Base-by-base conservation (phyloP, 192 early-diverging fungal species). In the Linnemannia exigua region DNA sequence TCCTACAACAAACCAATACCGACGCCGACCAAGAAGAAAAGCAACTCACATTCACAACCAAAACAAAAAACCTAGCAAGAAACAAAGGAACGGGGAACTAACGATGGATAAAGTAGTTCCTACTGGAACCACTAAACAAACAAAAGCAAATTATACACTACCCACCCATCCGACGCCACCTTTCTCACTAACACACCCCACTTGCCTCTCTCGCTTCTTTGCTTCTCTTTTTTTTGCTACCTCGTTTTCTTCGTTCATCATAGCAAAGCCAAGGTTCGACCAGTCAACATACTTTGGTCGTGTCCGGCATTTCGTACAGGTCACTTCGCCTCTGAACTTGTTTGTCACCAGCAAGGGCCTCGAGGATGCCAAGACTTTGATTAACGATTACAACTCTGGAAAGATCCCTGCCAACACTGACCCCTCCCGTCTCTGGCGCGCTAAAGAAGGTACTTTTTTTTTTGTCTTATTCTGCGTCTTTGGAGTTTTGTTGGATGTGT, bases 281-380 rank as follows among this genome's bases (percentile, higher is more conserved):
- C 95, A 94, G 75, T 88, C 88, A 28, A 95, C 92, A 0, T 97
- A 97, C 83, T 82, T 89, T 52, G 96, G 96, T 35, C 90, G 96
- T 33, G 88, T 97, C 51, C 70, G 89, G 61, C 95, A 96, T 78
- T 97, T 97, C 84, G 88, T 94, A 20, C 90, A 93, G 71, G 70
- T 97, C 17, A 96, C 95, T 15, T 90, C 95, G 83, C 94, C 93
- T 33, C 90, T 92, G 72, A 96, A 93, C 76, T 87, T 96, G 54
- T 78, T 96, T 68, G 92, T 93, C 3, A 89, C 94, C 2, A 75
- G 85, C 25, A 78, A 81, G 19, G 89, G 94, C 75, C 86, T 95
- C 11, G 80, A 93, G 48, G 77, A 88, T 70, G 94, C 94, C 74
- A 93, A 94, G 77, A 70, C 67, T 35, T 79, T 95, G 63, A 91